Conservation (phyloP, 2,329 filamentous ascomycete species). For the Microdochium nivale region DNA sequence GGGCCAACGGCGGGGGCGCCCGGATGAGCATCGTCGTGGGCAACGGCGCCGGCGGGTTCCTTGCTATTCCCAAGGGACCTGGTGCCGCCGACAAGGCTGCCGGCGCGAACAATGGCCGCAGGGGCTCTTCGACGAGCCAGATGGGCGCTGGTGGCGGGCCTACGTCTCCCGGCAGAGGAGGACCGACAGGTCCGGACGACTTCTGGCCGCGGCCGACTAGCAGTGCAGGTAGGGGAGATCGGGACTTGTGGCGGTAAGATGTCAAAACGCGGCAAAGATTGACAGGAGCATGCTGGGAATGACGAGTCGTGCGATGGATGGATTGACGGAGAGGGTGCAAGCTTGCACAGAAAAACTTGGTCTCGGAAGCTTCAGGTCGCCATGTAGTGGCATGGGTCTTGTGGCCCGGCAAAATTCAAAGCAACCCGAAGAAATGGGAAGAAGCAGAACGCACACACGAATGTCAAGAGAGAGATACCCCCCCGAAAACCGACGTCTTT, state of each 20-base stretch:
- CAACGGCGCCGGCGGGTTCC: conserved; percentile 41
- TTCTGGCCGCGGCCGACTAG: conserved; percentile 34
- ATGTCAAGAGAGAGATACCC: too few species aligned
- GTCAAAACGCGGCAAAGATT: background rate
- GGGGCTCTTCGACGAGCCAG: conserved; percentile 10
- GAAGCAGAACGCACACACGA: too few species aligned
- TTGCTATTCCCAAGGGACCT: conserved; percentile 42
- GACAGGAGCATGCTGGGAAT: too few species aligned
- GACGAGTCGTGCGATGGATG: too few species aligned
- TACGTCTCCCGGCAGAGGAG: conserved; percentile 1
- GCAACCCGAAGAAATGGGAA: too few species aligned
- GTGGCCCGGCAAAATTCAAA: too few species aligned
- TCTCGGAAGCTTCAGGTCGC: too few species aligned
- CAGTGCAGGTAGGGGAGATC: conserved; percentile 29
- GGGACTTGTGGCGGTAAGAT: conserved; percentile 33
- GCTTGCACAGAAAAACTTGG: too few species aligned
- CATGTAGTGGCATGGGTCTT: too few species aligned
- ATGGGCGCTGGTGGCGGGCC: background rate
- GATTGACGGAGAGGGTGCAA: background rate
- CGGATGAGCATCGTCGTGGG: conserved; percentile 46
- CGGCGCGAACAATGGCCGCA: conserved; percentile 10
- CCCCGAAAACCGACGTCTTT: too few species aligned
- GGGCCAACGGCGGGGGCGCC: conserved; percentile 40
- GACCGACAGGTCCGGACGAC: conserved; percentile 12
- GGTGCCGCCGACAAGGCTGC: conserved; percentile 9